Evolutionary conservation across 2,329 filamentous ascomycete species (phyloP).

Genomic region (Aureobasidium sp.): DNA sequence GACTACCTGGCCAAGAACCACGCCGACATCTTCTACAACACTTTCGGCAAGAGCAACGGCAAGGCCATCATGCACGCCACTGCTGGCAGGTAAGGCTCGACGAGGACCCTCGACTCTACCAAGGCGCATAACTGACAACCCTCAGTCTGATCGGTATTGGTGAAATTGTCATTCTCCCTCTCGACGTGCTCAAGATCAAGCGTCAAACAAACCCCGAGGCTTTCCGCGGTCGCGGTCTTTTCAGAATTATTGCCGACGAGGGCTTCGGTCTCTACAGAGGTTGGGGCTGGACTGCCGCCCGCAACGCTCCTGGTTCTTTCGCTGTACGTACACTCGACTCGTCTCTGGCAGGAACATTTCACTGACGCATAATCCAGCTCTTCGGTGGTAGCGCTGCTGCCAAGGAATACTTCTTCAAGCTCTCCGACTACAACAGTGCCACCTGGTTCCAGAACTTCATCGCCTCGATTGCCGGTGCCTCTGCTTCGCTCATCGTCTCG

Average conservation of each 20-base stretch:
- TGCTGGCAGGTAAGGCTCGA: conserved; percentile 65
- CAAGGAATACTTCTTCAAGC: conserved; percentile 89
- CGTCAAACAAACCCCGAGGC: conserved; percentile 98
- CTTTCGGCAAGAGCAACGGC: conserved; percentile 93
- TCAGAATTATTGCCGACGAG: conserved; percentile 87
- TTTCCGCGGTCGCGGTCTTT: conserved; percentile 85
- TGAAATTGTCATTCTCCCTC: conserved; percentile 88
- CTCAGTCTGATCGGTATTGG: conserved; percentile 85
- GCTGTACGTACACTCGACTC: conserved; percentile 56
- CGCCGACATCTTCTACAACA: conserved; percentile 72
- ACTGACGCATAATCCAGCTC: conserved; percentile 48
- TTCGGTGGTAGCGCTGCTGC: conserved; percentile 96
- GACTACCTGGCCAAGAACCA: conserved; percentile 81
- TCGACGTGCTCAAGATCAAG: conserved; percentile 99
- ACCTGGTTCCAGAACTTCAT: conserved; percentile 95
- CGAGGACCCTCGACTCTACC: background rate
- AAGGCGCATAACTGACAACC: background rate
- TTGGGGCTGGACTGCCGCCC: conserved; percentile 94
- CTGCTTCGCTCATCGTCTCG: conserved; percentile 91
- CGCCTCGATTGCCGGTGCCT: conserved; percentile 90
- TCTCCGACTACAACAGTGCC: conserved; percentile 92
- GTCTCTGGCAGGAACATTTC: background rate
- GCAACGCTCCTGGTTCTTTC: conserved; percentile 95
- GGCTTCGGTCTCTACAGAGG: conserved; percentile 93
- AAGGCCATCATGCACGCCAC: conserved; percentile 98